Conservation (phyloP, 768 basidiomycete species). For the Baorangia bicolor region DNA sequence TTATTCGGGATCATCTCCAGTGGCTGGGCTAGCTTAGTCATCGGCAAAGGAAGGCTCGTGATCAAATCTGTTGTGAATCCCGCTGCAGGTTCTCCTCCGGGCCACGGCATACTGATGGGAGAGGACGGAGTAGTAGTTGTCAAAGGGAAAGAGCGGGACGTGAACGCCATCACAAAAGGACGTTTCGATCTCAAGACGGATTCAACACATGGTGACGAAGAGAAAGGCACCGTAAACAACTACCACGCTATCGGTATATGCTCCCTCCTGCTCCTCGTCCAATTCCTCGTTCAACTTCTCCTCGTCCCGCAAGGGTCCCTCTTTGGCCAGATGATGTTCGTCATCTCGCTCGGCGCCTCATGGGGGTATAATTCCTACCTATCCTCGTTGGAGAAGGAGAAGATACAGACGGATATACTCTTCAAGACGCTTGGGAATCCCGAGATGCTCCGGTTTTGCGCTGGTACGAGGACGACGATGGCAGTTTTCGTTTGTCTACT, state of each 20-base stretch:
- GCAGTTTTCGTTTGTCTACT: constrained; percentile 24
- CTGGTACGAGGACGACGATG: constrained; percentile 22
- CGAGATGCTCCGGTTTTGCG: constrained; percentile 8
- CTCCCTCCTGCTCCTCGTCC: constrained; percentile 28
- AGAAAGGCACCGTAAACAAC: not conserved
- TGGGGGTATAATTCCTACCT: constrained; percentile 37
- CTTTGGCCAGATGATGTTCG: constrained; percentile 38
- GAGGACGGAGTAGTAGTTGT: constrained; percentile 25
- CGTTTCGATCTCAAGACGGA: constrained; percentile 22
- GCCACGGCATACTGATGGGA: constrained; percentile 29
- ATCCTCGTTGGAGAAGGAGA: constrained; percentile 36
- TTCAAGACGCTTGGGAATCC: constrained; percentile 13
- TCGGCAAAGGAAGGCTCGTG: constrained; percentile 26
- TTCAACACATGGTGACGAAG: not conserved
- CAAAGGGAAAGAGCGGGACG: constrained; percentile 26
- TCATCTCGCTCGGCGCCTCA: constrained; percentile 29
- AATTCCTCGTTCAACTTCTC: constrained; percentile 35
- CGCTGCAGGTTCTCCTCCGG: constrained; percentile 22
- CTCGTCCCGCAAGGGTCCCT: constrained; percentile 33
- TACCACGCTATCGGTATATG: constrained; percentile 25
- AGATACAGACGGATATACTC: constrained; percentile 20
- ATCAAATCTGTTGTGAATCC: constrained; percentile 14
- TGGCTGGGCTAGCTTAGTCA: constrained; percentile 25
- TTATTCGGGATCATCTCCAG: constrained; percentile 33
- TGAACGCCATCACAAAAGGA: constrained; percentile 32